phyloP scores from a whole-genome alignment of 2,329 filamentous ascomycete genomes.

The Aureobasidium sp. region DNA sequence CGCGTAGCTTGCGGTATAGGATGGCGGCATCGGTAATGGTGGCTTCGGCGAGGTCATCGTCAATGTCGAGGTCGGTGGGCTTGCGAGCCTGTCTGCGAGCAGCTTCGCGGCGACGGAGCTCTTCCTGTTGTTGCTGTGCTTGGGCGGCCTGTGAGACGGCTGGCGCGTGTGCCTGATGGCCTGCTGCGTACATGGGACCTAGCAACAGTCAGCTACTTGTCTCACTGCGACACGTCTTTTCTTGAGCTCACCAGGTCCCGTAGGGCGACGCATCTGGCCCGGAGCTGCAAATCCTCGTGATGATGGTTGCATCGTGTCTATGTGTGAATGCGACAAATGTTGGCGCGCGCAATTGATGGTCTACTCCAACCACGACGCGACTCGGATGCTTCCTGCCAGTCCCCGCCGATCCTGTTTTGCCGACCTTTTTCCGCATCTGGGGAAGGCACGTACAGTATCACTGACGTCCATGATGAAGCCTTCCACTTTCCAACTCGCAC shows the following conservation, averaged over 20 bases:
- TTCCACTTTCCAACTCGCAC: background rate
- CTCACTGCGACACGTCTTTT: background rate
- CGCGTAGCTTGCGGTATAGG: conserved; percentile 76
- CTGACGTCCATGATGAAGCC: background rate
- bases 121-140: conserved; percentile 39
- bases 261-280: conserved; percentile 1
- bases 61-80: conserved; percentile 90
- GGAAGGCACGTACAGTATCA: background rate
- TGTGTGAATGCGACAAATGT: background rate
- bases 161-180: conserved; percentile 46
- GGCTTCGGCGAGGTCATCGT: conserved; percentile 72
- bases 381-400: conserved; percentile 6
- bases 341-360: background rate
- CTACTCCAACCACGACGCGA: background rate
- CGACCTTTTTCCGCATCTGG: background rate
- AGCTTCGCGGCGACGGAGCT: conserved; percentile 47
- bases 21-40: conserved; percentile 74
- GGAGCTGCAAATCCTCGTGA: conserved; percentile 9
- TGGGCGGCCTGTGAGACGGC: conserved; percentile 39
- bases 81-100: conserved; percentile 77
- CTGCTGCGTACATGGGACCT: conserved; percentile 35
- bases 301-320: conserved; percentile 7
- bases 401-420: background rate
- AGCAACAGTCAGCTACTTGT: background rate
- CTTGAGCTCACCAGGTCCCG: background rate